These are phyloP conservation scores for Coprinopsis strossmayeri DNA, from an alignment of 768 basidiomycete species.

Conservation along the genomic window DNA sequence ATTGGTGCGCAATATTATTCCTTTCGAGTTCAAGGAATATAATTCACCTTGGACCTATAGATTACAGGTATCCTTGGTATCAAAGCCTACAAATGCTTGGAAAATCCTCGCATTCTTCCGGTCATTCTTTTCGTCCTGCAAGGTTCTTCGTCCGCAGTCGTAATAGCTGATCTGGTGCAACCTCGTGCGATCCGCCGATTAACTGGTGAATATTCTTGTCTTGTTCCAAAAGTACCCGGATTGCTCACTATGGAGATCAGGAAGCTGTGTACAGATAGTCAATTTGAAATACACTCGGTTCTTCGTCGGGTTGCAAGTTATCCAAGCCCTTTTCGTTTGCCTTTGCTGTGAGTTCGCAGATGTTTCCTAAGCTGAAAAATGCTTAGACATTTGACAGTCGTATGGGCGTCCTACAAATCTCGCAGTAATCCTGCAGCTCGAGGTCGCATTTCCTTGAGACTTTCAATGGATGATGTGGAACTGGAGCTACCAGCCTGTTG, in stretches of 20 bases:
- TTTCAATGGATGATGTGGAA: constrained; percentile 36
- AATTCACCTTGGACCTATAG: constrained; percentile 21
- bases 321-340: constrained; percentile 53
- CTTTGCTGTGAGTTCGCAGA: constrained; percentile 45
- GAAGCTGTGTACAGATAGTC: constrained; percentile 37
- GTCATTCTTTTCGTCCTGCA: constrained; percentile 36
- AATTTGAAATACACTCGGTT: constrained; percentile 30
- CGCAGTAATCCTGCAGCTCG: constrained; percentile 42
- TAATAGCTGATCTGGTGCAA: constrained; percentile 33
- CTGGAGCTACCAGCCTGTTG: constrained; percentile 20
- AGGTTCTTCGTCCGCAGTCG: constrained; percentile 32
- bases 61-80: constrained; percentile 57
- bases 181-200: constrained; percentile 36
- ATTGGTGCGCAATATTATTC: constrained; percentile 23
- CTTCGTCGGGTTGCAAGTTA: constrained; percentile 42
- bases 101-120: constrained; percentile 50
- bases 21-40: neutral
- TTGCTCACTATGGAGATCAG: constrained; percentile 21
- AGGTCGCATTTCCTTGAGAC: constrained; percentile 47
- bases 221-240: neutral
- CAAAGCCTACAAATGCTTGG: constrained; percentile 62
- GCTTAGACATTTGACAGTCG: constrained; percentile 26
- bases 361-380: neutral
- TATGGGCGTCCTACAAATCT: constrained; percentile 50
- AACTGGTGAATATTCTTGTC: constrained; percentile 30